Evolutionary conservation across 768 basidiomycete genomes (phyloP), one percentile per base, ranked within the genome.

Genomic region (Pleurotus pulmonarius): DNA sequence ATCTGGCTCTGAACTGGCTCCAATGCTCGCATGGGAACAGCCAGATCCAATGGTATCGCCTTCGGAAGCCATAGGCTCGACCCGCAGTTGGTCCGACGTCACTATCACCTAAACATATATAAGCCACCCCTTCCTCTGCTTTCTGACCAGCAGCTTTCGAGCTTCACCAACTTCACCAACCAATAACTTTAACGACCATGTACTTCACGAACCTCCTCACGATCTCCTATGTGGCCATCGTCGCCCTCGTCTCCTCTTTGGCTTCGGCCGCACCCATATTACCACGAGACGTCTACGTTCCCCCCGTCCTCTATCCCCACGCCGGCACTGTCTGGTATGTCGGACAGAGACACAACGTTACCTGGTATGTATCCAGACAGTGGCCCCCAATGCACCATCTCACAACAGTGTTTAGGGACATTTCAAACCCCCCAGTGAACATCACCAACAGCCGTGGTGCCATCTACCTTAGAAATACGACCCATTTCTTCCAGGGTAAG

Each of bases 201-300:
- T 34, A 43, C 39, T 58, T 46, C 22, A 51, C 55, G 53, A 57
- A 52, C 37, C 38, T 45, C 57, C 59, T 58, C 39, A 60, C 58
- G 22, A 64, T 60, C 55, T 55, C 48, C 29, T 57, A 49, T 41
- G 63, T 60, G 29, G 65, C 56, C 13, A 43, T 44, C 3, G 59
- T 1, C 56, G 34, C 55, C 55, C 60, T 39, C 58, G 55, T 75
- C 26, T 38, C 69, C 24, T 64, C 71, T 5, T 56, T 68, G 53
- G 68, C 66, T 46, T 52, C 51, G 1, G 68, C 73, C 0, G 63
- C 68, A 60, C 77, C 74, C 26, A 47, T 71, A 22, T 65, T 62
- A 29, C 41, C 59, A n/a, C 73, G 79, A 29, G 81, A 83, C 53
- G 80, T 83, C 5, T 83, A 72, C 64, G 73, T 69, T 0, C 82